Evolutionary conservation across 805 yeast species (phyloP), one percentile per base, ranked within the genome.

Genomic region (Saccharomycopsis fibuligera): DNA sequence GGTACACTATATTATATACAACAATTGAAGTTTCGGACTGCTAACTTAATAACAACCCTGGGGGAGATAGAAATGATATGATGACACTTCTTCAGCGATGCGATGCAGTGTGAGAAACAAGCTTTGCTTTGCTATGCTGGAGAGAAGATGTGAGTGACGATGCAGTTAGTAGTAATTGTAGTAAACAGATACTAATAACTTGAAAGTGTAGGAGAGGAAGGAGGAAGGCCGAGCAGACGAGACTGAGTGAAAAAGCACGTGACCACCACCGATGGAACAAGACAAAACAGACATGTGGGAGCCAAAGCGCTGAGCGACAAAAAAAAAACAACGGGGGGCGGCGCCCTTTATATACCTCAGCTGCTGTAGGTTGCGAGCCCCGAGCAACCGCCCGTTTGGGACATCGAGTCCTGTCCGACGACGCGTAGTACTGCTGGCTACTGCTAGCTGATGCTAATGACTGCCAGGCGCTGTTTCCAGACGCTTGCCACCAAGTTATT

Each of bases 271-370:
- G 14, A 21, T 21, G 16, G 41, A n/a, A n/a, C 41, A 12, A 12
- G 24, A 8, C 12, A 5, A 19, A 12, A 6, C 9, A 14, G 8
- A 35, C 14, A 16, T 35, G 19, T 12, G 6, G 6, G n/a, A 35
- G 38, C 38, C 8, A 8, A 8, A 14, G n/a, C 8, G 5, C 27
- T 22, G 38, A 27, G 47, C 21, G 27, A 42, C n/a, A n/a, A n/a
- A n/a, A n/a, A n/a, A n/a, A n/a, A n/a, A n/a, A n/a, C n/a, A n/a
- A 24, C 44, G 48, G 51, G 44, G 44, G 33, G 16, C 29, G 25
- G 30, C 16, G 44, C 44, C 38, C 37, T 24, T 33, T 48, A 40
- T 48, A 48, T 43, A 44, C 41, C 35, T 21, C 37, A 24, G 21
- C 35, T 33, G 19, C 17, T 27, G 31, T 8, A 8, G 37, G 37